phyloP scores from a whole-genome alignment of 306 rosid species.

The Corylus americana region DNA sequence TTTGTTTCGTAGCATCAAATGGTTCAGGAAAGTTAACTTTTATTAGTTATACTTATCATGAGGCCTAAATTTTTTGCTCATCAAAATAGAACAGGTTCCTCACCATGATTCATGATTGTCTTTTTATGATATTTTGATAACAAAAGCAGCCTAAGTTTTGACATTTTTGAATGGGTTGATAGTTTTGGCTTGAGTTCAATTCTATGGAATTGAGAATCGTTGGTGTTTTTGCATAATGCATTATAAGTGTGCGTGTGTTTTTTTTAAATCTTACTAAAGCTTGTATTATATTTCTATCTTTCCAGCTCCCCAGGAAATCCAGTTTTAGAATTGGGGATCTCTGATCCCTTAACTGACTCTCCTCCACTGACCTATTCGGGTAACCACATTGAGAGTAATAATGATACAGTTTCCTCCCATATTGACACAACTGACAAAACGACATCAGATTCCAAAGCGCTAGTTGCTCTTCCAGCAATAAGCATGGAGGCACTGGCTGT shows the following conservation, averaged over 20 bases:
- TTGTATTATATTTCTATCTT: constrained; percentile 28
- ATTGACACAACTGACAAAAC: constrained; percentile 49
- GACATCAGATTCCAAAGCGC: constrained; percentile 55
- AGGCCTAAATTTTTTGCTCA: not conserved
- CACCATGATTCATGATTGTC: not conserved
- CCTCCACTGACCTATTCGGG: constrained; percentile 41
- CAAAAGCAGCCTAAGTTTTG: not conserved
- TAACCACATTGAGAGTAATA: constrained; percentile 48
- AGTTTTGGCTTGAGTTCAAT: not conserved
- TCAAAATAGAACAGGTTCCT: not conserved
- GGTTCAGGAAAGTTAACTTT: not conserved
- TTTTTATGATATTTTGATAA: not conserved
- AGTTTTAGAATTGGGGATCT: constrained; percentile 39
- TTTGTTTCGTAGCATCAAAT: no score
- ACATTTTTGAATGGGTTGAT: not conserved
- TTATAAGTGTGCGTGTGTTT: not conserved
- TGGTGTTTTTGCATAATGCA: not conserved
- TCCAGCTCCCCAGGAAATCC: constrained; percentile 65
- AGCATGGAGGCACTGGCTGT: constrained; percentile 57
- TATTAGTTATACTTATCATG: not conserved
- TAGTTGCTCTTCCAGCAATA: constrained; percentile 57
- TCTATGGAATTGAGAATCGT: not conserved
- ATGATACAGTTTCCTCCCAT: constrained; percentile 45
- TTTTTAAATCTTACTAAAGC: not conserved
- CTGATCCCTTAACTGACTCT: constrained; percentile 44